Conservation (phyloP, 1,284 basidiomycete genomes). For the Ganoderma multipileum region DNA sequence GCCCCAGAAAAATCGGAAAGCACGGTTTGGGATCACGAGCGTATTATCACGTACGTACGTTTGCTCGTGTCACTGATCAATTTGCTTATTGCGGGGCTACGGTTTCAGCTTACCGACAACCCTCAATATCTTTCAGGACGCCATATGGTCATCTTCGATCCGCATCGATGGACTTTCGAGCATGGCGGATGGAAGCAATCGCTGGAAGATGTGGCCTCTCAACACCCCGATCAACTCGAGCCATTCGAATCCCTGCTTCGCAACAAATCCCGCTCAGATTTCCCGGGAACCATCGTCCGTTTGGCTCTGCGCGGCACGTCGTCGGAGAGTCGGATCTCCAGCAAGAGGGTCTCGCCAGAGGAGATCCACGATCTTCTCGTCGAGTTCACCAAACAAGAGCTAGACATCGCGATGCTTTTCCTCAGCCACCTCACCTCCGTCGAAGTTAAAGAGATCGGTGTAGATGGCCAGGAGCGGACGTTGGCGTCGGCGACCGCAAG, state of each 20-base stretch:
- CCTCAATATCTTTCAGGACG: constrained; percentile 55
- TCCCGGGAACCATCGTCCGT: constrained; percentile 51
- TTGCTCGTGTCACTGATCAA: not conserved
- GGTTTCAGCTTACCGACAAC: constrained; percentile 52
- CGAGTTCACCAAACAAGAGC: constrained; percentile 50
- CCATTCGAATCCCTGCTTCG: constrained; percentile 42
- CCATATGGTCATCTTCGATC: constrained; percentile 52
- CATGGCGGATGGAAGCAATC: constrained; percentile 43
- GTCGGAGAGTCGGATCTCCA: constrained; percentile 43
- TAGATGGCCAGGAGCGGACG: constrained; percentile 33
- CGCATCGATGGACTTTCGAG: constrained; percentile 42
- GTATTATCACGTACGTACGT: constrained; percentile 51
- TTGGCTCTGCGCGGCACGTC: constrained; percentile 48
- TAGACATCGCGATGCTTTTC: constrained; percentile 52
- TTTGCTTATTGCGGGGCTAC: not conserved
- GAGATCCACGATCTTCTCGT: constrained; percentile 47
- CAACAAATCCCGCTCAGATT: constrained; percentile 19
- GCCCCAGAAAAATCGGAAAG: constrained; percentile 57
- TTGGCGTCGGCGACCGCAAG: constrained; percentile 25
- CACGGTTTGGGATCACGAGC: constrained; percentile 59
- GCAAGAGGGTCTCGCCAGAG: constrained; percentile 37
- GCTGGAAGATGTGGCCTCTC: constrained; percentile 32
- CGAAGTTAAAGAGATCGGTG: constrained; percentile 46
- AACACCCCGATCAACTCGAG: constrained; percentile 42
- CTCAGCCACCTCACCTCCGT: constrained; percentile 47